Conservation (phyloP, 108 stramenopile genomes). For the Nannochloropsis gaditana region DNA sequence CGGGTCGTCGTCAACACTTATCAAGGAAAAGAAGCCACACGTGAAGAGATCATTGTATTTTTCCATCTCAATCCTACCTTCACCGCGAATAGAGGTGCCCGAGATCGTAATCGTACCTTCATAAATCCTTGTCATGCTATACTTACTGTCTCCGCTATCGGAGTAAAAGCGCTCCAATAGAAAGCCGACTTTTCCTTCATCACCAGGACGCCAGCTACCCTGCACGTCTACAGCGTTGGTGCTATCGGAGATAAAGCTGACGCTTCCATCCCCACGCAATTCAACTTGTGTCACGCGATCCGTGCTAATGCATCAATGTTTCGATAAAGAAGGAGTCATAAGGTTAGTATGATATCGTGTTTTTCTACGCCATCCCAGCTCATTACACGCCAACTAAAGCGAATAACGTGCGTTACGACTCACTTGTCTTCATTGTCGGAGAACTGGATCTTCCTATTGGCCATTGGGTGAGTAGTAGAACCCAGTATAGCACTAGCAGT, state of each 20-base stretch:
- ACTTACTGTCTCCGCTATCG: not conserved
- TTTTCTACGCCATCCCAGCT: not conserved
- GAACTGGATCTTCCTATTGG: not conserved
- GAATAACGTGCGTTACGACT: not conserved
- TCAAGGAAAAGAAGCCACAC: not conserved
- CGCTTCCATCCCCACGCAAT: not conserved
- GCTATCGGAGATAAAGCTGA: not conserved
- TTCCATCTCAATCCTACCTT: not conserved
- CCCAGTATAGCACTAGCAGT: not conserved
- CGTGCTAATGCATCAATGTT: not conserved
- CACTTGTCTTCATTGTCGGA: not conserved
- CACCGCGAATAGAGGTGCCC: not conserved
- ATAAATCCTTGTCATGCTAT: not conserved
- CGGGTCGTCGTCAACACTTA: not conserved
- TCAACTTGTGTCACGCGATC: not conserved
- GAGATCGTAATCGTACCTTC: not conserved
- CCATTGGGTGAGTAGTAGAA: not conserved
- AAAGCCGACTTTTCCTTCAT: not conserved
- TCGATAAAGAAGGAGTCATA: too few relatives aligned
- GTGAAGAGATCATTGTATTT: not conserved
- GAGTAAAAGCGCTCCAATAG: not conserved
- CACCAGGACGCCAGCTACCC: not conserved
- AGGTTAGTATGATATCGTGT: not conserved
- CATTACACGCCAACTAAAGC: too few relatives aligned
- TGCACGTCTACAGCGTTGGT: not conserved